Evolutionary conservation across 139 green algal species (phyloP).

Genomic region (Coelastrella sp.): DNA sequence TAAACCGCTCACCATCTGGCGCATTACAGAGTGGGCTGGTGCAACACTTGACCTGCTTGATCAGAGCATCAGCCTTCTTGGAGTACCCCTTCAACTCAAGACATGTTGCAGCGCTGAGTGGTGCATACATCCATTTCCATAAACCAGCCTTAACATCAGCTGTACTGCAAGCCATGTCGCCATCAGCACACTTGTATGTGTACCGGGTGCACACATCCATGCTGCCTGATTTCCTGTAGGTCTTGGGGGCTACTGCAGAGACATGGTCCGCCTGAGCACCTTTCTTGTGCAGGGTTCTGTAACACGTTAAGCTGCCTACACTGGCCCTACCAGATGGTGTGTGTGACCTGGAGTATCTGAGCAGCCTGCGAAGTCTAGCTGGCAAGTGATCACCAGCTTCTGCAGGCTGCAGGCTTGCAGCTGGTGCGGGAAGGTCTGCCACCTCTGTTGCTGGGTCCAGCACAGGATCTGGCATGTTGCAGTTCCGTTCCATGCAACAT

Average conservation of each 20-base stretch:
- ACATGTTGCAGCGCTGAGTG: background rate
- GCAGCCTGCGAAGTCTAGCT: background rate
- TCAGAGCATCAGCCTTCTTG: background rate
- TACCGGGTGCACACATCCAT: background rate
- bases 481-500: constrained; percentile 7
- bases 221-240: background rate
- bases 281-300: background rate
- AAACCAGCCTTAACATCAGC: background rate
- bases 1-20: background rate
- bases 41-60: constrained; percentile 24
- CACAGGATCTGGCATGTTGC: constrained; percentile 27
- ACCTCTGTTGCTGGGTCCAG: constrained; percentile 7
- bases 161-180: background rate
- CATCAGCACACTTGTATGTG: background rate
- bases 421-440: background rate
- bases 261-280: background rate
- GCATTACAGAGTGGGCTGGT: background rate
- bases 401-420: background rate
- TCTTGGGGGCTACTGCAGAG: background rate
- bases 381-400: background rate
- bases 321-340: background rate
- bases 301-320: background rate
- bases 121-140: constrained; percentile 28
- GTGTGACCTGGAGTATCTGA: background rate
- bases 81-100: background rate